phyloP scores from a whole-genome alignment of 345 rosid species.

The Lepidium sativum region DNA sequence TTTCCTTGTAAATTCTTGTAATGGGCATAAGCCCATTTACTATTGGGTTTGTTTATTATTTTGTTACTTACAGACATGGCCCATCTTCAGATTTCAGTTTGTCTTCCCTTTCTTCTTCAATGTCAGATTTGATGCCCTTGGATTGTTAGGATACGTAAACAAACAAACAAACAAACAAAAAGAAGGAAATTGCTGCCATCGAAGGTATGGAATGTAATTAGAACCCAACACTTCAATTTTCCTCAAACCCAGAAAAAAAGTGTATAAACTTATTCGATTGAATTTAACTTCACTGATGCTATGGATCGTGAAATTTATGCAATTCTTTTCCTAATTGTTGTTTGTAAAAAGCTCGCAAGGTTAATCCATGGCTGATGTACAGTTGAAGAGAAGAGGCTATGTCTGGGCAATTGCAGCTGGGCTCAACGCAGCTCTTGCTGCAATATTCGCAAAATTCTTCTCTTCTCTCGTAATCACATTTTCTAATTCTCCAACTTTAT shows the following conservation, averaged over 20 bases:
- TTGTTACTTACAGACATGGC: too few relatives aligned
- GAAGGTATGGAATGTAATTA: not conserved
- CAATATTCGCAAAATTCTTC: conserved; percentile 72
- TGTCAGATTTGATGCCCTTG: conserved; percentile 8
- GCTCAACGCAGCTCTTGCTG: conserved; percentile 65
- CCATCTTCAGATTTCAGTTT: not conserved
- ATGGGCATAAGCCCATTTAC: not conserved
- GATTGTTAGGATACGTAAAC: not conserved
- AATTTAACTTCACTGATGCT: not conserved
- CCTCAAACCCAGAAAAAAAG: not conserved
- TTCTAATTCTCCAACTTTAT: not conserved
- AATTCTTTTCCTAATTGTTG: not conserved
- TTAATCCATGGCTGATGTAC: conserved; percentile 16
- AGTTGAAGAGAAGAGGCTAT: conserved; percentile 42
- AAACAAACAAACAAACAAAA: too few relatives aligned
- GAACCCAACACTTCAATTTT: not conserved
- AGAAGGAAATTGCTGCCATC: not conserved
- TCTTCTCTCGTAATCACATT: conserved; percentile 33
- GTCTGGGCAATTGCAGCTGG: conserved; percentile 69
- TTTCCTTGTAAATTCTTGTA: not conserved
- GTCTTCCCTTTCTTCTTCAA: not conserved
- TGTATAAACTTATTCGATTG: not conserved
- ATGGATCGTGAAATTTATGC: not conserved
- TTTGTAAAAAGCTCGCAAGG: not conserved
- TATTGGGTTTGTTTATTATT: not conserved